phyloP scores from a whole-genome alignment of 2,329 filamentous ascomycete genomes.

The Thelonectria rubi region DNA sequence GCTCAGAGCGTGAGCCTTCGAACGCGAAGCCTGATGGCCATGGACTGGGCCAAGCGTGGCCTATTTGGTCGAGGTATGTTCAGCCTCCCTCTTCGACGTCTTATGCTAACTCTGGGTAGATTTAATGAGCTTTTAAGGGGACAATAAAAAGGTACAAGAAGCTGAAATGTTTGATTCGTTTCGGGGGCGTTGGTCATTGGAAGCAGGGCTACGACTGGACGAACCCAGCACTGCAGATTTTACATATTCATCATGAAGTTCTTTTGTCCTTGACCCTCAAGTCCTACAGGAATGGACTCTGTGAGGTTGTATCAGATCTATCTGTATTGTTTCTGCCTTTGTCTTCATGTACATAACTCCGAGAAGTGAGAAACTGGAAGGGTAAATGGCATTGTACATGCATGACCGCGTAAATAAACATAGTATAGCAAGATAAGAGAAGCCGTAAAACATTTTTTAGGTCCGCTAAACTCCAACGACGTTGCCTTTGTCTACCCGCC shows the following conservation, averaged over 20 bases:
- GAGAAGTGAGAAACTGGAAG: constrained; percentile 7
- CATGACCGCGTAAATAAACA: constrained; percentile 16
- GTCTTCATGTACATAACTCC: constrained; percentile 22
- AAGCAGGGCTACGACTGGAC: constrained; percentile 16
- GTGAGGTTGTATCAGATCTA: constrained; percentile 13
- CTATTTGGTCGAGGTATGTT: constrained; percentile 91
- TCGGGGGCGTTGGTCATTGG: constrained; percentile 16
- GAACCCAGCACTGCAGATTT: constrained; percentile 3
- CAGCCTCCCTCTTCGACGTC: not conserved
- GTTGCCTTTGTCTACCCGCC: constrained; percentile 18
- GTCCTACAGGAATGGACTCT: not conserved
- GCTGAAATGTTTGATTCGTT: constrained; percentile 24
- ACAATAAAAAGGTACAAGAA: not conserved
- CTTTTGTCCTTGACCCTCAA: not conserved
- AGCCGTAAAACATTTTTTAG: constrained; percentile 13
- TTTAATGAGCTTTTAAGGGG: constrained; percentile 60
- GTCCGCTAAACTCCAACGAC: constrained; percentile 25
- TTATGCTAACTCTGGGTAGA: constrained; percentile 47
- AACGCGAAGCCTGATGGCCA: constrained; percentile 87
- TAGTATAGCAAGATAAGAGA: not conserved
- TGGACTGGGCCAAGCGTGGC: constrained; percentile 99
- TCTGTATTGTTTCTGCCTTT: constrained; percentile 13
- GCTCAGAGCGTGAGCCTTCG: constrained; percentile 94
- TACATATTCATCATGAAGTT: constrained; percentile 3
- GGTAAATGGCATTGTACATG: constrained; percentile 3